Percentiles rank a stretch among this genome's conserved stretches.
phyloP scores from a whole-genome alignment of 805 yeast genomes.

The Huiozyma sinensis region DNA sequence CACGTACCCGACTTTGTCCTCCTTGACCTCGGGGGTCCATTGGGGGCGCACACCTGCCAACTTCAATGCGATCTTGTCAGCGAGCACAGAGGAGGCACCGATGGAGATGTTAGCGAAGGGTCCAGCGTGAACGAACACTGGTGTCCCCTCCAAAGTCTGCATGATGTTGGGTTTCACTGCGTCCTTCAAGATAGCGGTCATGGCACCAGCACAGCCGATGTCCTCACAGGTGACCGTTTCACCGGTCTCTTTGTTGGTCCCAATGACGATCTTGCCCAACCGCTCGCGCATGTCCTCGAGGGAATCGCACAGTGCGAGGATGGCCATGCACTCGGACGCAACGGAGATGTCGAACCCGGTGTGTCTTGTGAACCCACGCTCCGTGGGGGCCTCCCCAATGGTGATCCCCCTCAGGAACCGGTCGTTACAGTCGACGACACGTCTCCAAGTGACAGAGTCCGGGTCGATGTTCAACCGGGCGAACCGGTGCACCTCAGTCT shows the following conservation, averaged over 20 bases:
- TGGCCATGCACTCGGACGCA: constrained; percentile 82
- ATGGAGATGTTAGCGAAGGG: constrained; percentile 83
- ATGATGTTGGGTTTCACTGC: constrained; percentile 76
- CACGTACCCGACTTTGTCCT: constrained; percentile 57
- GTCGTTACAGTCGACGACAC: constrained; percentile 80
- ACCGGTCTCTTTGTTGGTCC: constrained; percentile 47
- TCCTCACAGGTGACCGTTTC: constrained; percentile 76
- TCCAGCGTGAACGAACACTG: constrained; percentile 80
- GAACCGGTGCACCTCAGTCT: constrained; percentile 53
- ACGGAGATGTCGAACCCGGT: constrained; percentile 81
- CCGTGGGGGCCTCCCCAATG: constrained; percentile 74
- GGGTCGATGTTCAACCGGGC: constrained; percentile 71
- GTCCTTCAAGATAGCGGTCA: constrained; percentile 70
- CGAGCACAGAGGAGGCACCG: constrained; percentile 76
- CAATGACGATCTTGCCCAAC: constrained; percentile 68
- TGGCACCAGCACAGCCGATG: constrained; percentile 78
- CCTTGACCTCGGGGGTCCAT: constrained; percentile 32
- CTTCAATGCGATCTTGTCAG: constrained; percentile 74
- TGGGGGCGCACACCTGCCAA: constrained; percentile 56
- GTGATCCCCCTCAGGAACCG: constrained; percentile 71
- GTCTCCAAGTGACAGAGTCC: constrained; percentile 67
- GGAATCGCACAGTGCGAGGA: constrained; percentile 62
- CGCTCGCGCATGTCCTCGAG: constrained; percentile 63
- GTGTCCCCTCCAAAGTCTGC: constrained; percentile 86
- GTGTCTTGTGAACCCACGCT: constrained; percentile 57